Conservation (phyloP, 1,139 yeast species). For the Kurtzmaniella quercitrusa region DNA sequence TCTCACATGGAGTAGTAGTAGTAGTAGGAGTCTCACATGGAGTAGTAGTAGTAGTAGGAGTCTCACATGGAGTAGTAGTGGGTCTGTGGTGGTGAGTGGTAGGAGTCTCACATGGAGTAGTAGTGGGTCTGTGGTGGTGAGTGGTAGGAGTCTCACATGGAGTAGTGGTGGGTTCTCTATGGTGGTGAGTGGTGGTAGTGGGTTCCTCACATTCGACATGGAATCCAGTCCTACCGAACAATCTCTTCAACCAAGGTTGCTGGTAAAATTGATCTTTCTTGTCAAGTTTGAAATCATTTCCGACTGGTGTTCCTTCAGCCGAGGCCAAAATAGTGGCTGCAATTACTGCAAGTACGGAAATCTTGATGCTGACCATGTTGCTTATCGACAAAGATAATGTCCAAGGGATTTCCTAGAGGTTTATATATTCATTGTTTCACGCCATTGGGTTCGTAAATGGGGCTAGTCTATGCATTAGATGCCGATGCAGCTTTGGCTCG, state of each 20-base stretch:
- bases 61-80: not conserved
- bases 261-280: slow-evolving; percentile 6
- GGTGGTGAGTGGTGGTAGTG: slow-evolving; percentile 1
- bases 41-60: slow-evolving; percentile 1
- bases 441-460: not conserved
- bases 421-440: not conserved
- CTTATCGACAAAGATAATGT: not conserved
- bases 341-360: slow-evolving; percentile 5
- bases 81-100: not conserved
- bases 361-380: slow-evolving; percentile 5
- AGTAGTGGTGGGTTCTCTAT: slow-evolving; percentile 1
- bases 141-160: slow-evolving; percentile 5
- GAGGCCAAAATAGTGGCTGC: slow-evolving; percentile 2
- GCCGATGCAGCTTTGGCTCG: too few species aligned
- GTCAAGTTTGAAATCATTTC: slow-evolving; percentile 7
- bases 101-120: slow-evolving; percentile 5
- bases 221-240: slow-evolving; percentile 1
- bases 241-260: slow-evolving; percentile 5
- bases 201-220: too few species aligned
- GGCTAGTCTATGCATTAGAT: not conserved
- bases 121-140: not conserved
- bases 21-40: not conserved
- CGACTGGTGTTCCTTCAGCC: slow-evolving; percentile 5
- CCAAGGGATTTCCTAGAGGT: not conserved
- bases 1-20: not conserved